These are phyloP conservation scores for Vitis cinerea DNA, from an alignment of 164 flowering plant species.

Conservation along the genomic window DNA sequence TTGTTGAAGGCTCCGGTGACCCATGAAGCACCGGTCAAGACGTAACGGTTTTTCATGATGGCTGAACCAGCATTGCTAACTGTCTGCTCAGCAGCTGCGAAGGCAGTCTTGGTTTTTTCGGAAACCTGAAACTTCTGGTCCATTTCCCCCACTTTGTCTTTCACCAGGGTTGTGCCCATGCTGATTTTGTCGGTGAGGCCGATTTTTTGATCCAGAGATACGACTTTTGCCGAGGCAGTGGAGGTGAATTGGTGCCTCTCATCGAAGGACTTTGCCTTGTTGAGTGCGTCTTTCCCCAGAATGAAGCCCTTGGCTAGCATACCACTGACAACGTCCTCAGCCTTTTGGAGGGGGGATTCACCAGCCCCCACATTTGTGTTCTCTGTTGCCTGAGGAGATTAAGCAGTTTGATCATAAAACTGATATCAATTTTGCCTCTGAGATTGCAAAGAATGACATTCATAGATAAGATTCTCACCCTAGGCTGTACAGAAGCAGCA, in stretches of 20 bases:
- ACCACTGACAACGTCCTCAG: slow-evolving; percentile 30
- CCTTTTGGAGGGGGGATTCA: slow-evolving; percentile 24
- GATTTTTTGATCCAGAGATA: slow-evolving; percentile 25
- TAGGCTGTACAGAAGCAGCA: slow-evolving; percentile 8
- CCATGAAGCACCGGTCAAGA: slow-evolving; percentile 36
- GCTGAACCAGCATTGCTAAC: slow-evolving; percentile 40
- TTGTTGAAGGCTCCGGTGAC: slow-evolving; percentile 25
- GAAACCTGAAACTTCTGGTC: slow-evolving; percentile 41
- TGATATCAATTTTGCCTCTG: neutral
- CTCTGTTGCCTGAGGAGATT: slow-evolving; percentile 12
- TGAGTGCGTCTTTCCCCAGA: slow-evolving; percentile 31
- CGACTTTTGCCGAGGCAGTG: slow-evolving; percentile 27
- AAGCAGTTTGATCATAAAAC: neutral
- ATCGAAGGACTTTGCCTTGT: slow-evolving; percentile 29
- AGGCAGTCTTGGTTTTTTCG: slow-evolving; percentile 38
- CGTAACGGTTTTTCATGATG: slow-evolving; percentile 36
- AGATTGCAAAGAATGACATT: neutral
- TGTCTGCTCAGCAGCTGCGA: slow-evolving; percentile 37
- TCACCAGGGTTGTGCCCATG: slow-evolving; percentile 24
- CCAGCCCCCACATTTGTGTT: slow-evolving; percentile 7
- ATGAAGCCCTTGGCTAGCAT: slow-evolving; percentile 32
- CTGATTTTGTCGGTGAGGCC: slow-evolving; percentile 28
- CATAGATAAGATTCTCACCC: neutral
- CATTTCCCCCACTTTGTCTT: slow-evolving; percentile 28
- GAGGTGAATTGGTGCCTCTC: slow-evolving; percentile 31